Evolutionary conservation across 116 monocot species (phyloP), one percentile per base, ranked within the genome.

Genomic region (Papilionanthe hybrid): DNA sequence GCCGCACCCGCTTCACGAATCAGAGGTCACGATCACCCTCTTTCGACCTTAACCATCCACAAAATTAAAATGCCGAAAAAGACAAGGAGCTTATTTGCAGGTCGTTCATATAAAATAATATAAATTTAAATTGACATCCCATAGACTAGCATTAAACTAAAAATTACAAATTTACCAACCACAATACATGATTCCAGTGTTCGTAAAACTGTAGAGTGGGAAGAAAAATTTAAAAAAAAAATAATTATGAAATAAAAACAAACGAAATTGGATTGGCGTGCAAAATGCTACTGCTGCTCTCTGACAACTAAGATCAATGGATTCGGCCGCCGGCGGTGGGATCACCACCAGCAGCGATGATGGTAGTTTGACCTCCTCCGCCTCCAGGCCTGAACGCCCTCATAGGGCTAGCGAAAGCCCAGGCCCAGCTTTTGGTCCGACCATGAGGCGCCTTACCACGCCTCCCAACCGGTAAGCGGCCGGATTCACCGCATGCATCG

Each of bases 361-460:
- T 50, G 41, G 78, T 78, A 1, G 19, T 50, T 42, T 60, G 67
- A 19, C 15, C 23, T 17, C 37, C 69, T 15, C 17, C 43, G 44
- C 79, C 43, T 23, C 55, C 68, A 15, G 86, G 86, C 80, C 76
- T 81, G 73, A 93, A 90, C 3, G 87, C 93, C 55, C 89, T 86
- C 82, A 93, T 93, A 0, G 95, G 93, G 79, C 93, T 95, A 0
- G 93, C 86, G 13, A 93, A 91, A 1, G 93, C 83, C 95, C 95
- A 95, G 5, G 78, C 86, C 95, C 93, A 95, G 76, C 87, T 84
- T 72, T 78, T 80, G n/a, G 48, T 87, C 66, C 89, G 82, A 28
- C 49, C 75, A 22, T 49, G 75, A 49, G 75, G 75, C 19, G 27
- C 1, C 27, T 49, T 22, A 3, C 12, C 42, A 72, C 77, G 5